phyloP scores from a whole-genome alignment of 345 rosid species.

The Microthlaspi erraticum region DNA sequence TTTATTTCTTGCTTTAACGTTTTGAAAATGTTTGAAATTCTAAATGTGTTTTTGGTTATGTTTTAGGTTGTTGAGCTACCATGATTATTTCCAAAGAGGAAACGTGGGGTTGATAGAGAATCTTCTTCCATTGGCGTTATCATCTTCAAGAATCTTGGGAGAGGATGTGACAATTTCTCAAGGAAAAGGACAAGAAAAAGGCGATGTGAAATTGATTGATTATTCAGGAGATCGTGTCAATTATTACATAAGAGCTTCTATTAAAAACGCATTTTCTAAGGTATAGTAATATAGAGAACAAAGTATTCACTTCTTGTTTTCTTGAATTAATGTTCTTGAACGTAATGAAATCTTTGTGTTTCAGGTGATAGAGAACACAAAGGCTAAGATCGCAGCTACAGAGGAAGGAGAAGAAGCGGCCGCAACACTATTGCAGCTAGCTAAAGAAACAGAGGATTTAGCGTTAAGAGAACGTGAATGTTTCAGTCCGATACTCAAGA shows the following conservation, averaged over 20 bases:
- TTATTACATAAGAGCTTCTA: conserved; percentile 74
- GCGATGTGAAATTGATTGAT: conserved; percentile 55
- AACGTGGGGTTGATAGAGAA: conserved; percentile 60
- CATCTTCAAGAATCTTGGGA: conserved; percentile 65
- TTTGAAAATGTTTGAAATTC: not conserved
- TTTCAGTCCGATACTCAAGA: conserved; percentile 79
- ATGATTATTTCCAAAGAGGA: conserved; percentile 72
- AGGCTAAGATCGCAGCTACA: conserved; percentile 43
- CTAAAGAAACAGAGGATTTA: conserved; percentile 77
- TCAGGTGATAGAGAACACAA: conserved; percentile 66
- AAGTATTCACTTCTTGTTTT: not conserved
- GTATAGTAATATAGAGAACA: conserved; percentile 36
- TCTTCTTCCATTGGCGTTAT: conserved; percentile 72
- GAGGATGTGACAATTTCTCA: conserved; percentile 65
- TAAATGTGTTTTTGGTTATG: not conserved
- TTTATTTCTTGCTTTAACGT: not conserved
- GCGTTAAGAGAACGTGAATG: conserved; percentile 74
- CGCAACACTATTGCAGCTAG: conserved; percentile 64
- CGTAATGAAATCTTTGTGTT: not conserved
- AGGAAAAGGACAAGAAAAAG: conserved; percentile 52
- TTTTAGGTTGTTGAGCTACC: conserved; percentile 63
- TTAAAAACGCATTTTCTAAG: conserved; percentile 73
- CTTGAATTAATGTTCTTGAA: not conserved
- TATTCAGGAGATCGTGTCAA: conserved; percentile 63
- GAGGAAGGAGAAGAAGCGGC: conserved; percentile 60